Conservation (phyloP, 225 moss, liverwort and hornwort genomes). For the Bryoerythrophyllum caledonicum region DNA sequence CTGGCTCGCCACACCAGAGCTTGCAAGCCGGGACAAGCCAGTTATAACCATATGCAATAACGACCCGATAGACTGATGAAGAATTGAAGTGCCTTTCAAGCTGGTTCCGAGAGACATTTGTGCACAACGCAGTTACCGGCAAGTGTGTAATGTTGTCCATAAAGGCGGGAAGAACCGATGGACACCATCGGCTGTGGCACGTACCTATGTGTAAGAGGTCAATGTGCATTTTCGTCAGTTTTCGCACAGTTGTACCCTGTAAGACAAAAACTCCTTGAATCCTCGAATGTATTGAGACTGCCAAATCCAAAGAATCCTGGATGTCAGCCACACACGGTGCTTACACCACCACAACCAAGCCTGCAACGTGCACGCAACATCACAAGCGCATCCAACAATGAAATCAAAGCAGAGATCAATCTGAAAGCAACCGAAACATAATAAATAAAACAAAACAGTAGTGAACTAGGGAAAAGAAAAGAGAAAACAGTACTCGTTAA, state of each 20-base stretch:
- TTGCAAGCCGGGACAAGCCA: not conserved
- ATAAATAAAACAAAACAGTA: too few species aligned
- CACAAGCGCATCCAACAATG: too few species aligned
- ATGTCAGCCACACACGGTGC: not conserved
- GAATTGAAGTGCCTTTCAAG: too few species aligned
- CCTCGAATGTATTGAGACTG: not conserved
- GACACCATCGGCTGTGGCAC: not conserved
- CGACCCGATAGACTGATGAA: too few species aligned
- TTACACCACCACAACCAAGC: not conserved
- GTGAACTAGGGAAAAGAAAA: too few species aligned
- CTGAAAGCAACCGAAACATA: too few species aligned
- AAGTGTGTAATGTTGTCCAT: not conserved
- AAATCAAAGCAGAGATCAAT: too few species aligned
- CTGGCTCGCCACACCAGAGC: not conserved
- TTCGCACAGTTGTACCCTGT: not conserved
- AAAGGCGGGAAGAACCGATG: not conserved
- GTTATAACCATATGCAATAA: too few species aligned
- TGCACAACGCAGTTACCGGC: not conserved
- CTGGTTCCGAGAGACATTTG: not conserved
- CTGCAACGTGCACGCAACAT: too few species aligned
- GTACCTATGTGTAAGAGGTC: not conserved
- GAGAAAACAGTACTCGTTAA: too few species aligned
- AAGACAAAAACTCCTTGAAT: not conserved
- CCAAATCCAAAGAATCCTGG: not conserved
- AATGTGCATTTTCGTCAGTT: not conserved